Evolutionary conservation across 2,329 filamentous ascomycete genomes (phyloP), one percentile per base, ranked within the genome.

Genomic region (Dothidotthia symphoricarpi): DNA sequence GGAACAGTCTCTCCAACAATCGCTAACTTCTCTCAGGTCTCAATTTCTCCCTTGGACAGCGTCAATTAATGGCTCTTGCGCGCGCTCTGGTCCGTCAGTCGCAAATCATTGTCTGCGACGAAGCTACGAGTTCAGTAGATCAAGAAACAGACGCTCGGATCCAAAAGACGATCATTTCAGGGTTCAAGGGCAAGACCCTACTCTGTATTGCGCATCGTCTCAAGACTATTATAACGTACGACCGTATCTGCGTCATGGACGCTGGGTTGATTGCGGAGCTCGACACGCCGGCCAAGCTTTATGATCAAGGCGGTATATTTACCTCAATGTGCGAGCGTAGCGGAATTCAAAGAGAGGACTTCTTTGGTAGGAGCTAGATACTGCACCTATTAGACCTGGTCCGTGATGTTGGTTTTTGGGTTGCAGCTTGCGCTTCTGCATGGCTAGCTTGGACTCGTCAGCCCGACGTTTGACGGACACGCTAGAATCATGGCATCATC

Each of bases 211-310:
- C 91, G 5, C 91, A 97, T 68, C 78, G 91, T 4, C 73, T 97
- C 56, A 85, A 88, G 59, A 97, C 93, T 1, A 95, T 98, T 47
- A 85, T 97, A 46, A 82, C 83, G 17, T 97, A 97, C 67, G 91
- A 98, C 67, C 82, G 91, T 31, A 95, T 98, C 62, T 91, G 89
- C 57, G 93, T 98, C 53, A 95, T 98, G 90, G 91, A 97, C 57
- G 77, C 83, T 29, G 93, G 93, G 0, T 70, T 71, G 12, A 96
- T 98, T 59, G 88, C 86, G 0, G 90, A 97, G 75, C 74, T 97
- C 47, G 93, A 86, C 59, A 77, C 78, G 11, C 93, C 93, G 2
- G 60, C 85, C 28, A 75, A 72, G 28, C 71, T 98, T 43, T 97
- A 85, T 76, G 77, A 83, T 19, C 69, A 75, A 31, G 81, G 78